Base-by-base conservation (phyloP, 192 early-diverging fungal genomes). In the Jimgerdemannia lactiflua region DNA sequence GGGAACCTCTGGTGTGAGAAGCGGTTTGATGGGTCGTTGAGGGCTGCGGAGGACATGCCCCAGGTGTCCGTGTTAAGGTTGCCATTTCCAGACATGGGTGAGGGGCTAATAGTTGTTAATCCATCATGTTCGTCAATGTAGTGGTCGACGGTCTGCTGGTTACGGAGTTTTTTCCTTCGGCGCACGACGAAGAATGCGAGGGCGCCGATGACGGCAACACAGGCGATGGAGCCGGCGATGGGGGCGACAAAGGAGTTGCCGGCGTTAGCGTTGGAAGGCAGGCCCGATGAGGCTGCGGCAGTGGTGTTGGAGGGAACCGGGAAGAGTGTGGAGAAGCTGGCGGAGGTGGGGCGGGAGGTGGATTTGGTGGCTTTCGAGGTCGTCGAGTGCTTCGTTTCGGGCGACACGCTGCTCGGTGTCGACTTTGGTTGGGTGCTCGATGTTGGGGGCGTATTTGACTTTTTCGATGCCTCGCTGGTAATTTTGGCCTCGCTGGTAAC, bases 181-280 rank as follows among this genome's bases (percentile, higher is more conserved):
- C 72, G 63, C 4, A 73, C 43, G 64, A 73, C 44, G 42, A 73
- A 73, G 72, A 73, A 73, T 17, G 72, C 72, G 18, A 65, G 42
- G 3, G 72, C 72, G 4, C 72, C 72, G 40, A 73, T 43, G 19
- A 73, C 44, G 43, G 72, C 72, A 8, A 73, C 64, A 14, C 72
- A 63, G 18, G 72, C 72, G n/a, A 73, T 65, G 9, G 64, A 67
- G 42, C 72, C 72, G 42, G 65, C 72, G 42, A 73, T 64, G 17
- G 72, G 72, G 41, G 59, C 72, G 44, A 66, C 63, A 39, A 73
- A 59, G 49, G 49, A 59, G 49, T 6, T 10, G 14, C 8, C 14
- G 49, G 49, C 0, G 6, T 6, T 10, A 14, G 49, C 6, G 49
- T 0, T 10, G 2, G 49, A 59, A 6, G 0, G 6, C 8, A 14